A percentile compares a stretch with the other conserved stretches of the same genome.
Conservation (phyloP, 163 green algal genomes). For the Prototheca cutis region DNA sequence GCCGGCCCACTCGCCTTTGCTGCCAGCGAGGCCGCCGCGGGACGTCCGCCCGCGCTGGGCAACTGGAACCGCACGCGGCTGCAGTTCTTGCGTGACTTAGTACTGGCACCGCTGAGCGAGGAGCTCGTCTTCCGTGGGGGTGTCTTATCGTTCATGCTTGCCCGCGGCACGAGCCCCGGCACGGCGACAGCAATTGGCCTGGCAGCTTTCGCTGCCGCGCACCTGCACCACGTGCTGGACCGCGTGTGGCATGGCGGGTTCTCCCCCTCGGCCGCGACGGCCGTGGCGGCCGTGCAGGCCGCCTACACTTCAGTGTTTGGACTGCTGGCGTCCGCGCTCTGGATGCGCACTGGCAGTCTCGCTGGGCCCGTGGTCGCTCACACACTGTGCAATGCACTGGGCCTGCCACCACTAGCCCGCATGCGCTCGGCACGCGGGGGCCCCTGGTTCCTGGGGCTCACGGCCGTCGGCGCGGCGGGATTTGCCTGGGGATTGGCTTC, state of each 20-base stretch:
- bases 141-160: slow-evolving; percentile 36
- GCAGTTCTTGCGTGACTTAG: slow-evolving; percentile 32
- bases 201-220: slow-evolving; percentile 54
- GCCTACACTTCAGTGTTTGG: slow-evolving; percentile 75
- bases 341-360: slow-evolving; percentile 46
- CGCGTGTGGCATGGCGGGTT: slow-evolving; percentile 19
- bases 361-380: slow-evolving; percentile 41
- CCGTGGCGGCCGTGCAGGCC: slow-evolving; percentile 31
- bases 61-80: no score
- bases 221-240: slow-evolving; percentile 71
- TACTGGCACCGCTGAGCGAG: slow-evolving; percentile 63
- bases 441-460: neutral
- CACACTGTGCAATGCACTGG: slow-evolving; percentile 59
- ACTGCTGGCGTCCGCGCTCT: slow-evolving; percentile 54
- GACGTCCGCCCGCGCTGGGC: neutral
- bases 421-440: neutral
- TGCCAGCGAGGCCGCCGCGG: slow-evolving; percentile 9
- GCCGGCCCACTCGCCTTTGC: neutral
- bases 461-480: neutral
- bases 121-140: slow-evolving; percentile 78
- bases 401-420: slow-evolving; percentile 32
- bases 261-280: neutral
- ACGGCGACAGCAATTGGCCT: neutral
- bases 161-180: slow-evolving; percentile 7
- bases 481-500: neutral